Conservation (phyloP, 257 asterid species). For the Petrea volubilis region DNA sequence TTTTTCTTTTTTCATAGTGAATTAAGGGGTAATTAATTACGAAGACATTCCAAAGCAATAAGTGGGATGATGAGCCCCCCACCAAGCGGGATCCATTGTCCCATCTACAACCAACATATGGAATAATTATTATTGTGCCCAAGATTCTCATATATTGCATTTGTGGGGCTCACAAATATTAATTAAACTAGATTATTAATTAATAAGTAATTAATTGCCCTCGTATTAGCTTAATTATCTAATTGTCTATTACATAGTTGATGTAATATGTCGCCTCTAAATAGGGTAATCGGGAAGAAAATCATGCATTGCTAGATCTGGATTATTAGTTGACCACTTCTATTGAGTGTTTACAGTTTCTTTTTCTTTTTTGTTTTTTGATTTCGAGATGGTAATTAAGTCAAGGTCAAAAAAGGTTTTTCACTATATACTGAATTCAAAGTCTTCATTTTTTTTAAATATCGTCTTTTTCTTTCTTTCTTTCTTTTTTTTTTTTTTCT, state of each 20-base stretch:
- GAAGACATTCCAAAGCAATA: constrained; percentile 51
- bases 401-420: not conserved
- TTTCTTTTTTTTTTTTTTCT: no score
- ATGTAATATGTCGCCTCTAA: constrained; percentile 46
- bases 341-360: not conserved
- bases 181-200: constrained; percentile 14
- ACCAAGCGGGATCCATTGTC: constrained; percentile 72
- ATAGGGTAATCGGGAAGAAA: constrained; percentile 17
- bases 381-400: not conserved
- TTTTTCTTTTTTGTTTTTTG: not conserved
- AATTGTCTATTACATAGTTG: constrained; percentile 29
- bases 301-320: constrained; percentile 36
- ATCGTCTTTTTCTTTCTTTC: no score
- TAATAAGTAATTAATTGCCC: not conserved
- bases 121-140: constrained; percentile 73
- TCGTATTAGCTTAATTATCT: not conserved
- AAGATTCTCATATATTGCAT: constrained; percentile 58
- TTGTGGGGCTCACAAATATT: constrained; percentile 32
- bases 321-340: constrained; percentile 30
- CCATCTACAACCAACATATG: constrained; percentile 72
- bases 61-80: constrained; percentile 63
- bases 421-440: not conserved
- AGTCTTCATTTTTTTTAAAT: not conserved
- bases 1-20: no score
- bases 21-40: not conserved